Conservation (phyloP, 176 grass and related monocot species). For the Eleusine indica region DNA sequence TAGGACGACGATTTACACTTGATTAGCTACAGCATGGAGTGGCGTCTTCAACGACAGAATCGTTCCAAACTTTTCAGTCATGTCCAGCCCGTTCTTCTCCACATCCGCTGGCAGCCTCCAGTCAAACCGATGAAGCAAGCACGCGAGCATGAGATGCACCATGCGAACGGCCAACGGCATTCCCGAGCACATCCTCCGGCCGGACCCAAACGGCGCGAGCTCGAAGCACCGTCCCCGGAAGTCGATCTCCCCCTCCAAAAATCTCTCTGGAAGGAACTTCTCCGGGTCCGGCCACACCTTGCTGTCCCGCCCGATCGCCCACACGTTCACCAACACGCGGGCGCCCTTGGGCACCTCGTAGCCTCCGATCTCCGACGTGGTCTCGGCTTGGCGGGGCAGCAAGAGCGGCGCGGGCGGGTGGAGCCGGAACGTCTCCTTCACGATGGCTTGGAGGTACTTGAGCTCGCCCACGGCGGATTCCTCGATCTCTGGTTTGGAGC, state of each 20-base stretch:
- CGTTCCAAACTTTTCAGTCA: conserved; percentile 28
- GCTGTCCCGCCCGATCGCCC: conserved; percentile 48
- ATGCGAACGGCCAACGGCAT: conserved; percentile 39
- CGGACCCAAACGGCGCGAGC: conserved; percentile 52
- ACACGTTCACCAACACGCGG: conserved; percentile 51
- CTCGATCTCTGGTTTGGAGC: conserved; percentile 19
- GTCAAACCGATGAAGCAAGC: conserved; percentile 47
- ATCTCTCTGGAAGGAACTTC: conserved; percentile 51
- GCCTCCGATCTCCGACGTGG: conserved; percentile 31
- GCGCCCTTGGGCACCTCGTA: conserved; percentile 48
- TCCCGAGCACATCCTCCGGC: conserved; percentile 43
- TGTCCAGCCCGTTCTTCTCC: conserved; percentile 16
- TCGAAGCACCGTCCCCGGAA: conserved; percentile 47
- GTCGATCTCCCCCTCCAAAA: conserved; percentile 39
- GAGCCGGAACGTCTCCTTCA: conserved; percentile 63
- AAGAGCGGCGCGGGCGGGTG: conserved; percentile 53
- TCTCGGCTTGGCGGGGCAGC: conserved; percentile 39
- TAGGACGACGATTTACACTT: background rate
- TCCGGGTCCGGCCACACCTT: conserved; percentile 46
- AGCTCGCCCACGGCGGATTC: conserved; percentile 41
- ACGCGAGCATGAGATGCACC: conserved; percentile 50
- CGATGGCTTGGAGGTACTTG: conserved; percentile 53
- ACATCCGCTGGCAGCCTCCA: conserved; percentile 39
- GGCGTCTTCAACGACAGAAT: background rate
- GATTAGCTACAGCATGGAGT: conserved; percentile 24